Conservation (phyloP, 139 green algal genomes). For the Volvox africanus region DNA sequence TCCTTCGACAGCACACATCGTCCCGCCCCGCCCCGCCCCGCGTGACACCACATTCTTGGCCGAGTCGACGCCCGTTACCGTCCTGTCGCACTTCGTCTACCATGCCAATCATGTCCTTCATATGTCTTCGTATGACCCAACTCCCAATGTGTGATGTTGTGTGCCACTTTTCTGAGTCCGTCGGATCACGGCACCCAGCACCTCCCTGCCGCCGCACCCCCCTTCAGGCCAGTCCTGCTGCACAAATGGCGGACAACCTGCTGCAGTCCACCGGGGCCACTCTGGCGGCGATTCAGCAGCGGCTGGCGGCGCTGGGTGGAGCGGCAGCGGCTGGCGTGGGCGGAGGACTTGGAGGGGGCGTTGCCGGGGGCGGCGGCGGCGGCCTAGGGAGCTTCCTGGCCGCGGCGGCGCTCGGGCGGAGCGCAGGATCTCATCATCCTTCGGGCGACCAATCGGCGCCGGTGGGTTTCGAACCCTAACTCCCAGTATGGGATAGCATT, state of each 20-base stretch:
- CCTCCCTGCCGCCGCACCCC: no score
- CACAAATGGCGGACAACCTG: constrained; percentile 37
- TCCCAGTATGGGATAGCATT: no score
- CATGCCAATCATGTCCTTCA: no score
- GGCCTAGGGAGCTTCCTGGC: background rate
- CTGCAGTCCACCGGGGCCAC: constrained; percentile 33
- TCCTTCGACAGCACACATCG: no score
- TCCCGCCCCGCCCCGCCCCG: no score
- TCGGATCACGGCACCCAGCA: no score
- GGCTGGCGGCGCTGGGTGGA: constrained; percentile 20
- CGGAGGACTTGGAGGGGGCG: background rate
- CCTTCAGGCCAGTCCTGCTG: constrained; percentile 38
- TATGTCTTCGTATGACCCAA: no score
- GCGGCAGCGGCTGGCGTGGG: background rate
- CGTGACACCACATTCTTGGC: no score
- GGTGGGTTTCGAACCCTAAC: background rate
- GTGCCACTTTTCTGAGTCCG: no score
- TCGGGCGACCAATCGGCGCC: constrained; percentile 5
- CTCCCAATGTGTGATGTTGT: no score
- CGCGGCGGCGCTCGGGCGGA: background rate
- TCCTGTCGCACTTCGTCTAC: no score
- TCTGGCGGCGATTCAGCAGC: constrained; percentile 31
- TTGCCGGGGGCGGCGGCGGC: background rate
- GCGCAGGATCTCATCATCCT: background rate
- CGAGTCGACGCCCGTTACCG: no score